Evolutionary conservation across 1,284 basidiomycete genomes (phyloP).

Genomic region (Volvariella volvacea): DNA sequence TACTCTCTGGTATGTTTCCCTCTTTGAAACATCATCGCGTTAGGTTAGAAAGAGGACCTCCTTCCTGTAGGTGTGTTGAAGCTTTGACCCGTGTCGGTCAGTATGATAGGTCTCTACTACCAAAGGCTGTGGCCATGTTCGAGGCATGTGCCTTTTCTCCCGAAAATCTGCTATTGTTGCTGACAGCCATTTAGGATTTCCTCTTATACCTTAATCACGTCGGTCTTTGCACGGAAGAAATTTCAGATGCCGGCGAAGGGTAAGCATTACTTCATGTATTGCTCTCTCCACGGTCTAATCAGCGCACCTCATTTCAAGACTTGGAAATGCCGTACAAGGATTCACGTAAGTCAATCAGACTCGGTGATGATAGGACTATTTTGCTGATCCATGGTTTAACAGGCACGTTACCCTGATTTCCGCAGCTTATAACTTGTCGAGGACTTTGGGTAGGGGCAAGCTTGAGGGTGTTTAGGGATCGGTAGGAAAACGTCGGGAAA

Average conservation of each 20-base stretch:
- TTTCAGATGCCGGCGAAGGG: constrained; percentile 75
- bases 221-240: constrained; percentile 80
- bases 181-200: constrained; percentile 47
- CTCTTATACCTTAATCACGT: constrained; percentile 81
- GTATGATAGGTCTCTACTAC: constrained; percentile 60
- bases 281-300: constrained; percentile 3
- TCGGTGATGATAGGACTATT: not conserved
- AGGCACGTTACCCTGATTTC: constrained; percentile 80
- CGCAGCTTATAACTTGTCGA: constrained; percentile 74
- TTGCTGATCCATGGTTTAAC: constrained; percentile 4
- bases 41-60: not conserved
- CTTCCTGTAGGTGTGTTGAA: constrained; percentile 70
- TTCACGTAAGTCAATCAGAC: constrained; percentile 57
- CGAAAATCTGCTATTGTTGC: not conserved
- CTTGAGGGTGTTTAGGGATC: too few relatives aligned
- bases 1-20: constrained; percentile 57
- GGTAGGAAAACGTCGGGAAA: too few relatives aligned
- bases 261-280: constrained; percentile 24
- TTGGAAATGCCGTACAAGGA: constrained; percentile 82
- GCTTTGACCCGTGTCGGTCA: constrained; percentile 81
- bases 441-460: constrained; percentile 45
- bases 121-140: constrained; percentile 74
- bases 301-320: constrained; percentile 29
- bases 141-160: constrained; percentile 41
- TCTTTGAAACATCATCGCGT: not conserved